Evolutionary conservation across 495 filamentous ascomycete genomes (phyloP).

Genomic region (Aspergillus hancockii): DNA sequence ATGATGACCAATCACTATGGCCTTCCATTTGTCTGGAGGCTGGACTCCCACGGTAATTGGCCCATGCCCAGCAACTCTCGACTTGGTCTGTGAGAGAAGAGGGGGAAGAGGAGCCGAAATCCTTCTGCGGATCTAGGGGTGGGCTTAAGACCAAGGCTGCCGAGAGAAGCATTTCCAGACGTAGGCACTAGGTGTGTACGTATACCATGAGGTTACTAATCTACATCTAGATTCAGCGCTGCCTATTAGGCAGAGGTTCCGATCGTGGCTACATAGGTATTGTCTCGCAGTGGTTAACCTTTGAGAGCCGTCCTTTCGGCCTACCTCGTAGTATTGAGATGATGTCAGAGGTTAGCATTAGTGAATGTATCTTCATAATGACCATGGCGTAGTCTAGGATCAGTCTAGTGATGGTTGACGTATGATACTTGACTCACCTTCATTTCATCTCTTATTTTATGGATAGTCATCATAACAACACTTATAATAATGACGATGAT

Average conservation of each 20-base stretch:
- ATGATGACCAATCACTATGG: slow-evolving; percentile 17
- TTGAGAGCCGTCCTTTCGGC: not conserved
- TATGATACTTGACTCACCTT: not conserved
- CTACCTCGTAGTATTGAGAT: not conserved
- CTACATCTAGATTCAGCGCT: not conserved
- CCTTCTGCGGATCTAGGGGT: not conserved
- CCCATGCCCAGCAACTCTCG: not conserved
- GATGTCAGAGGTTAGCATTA: not conserved
- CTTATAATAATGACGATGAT: too few relatives aligned
- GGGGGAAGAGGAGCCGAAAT: not conserved
- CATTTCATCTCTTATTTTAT: not conserved
- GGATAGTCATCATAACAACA: not conserved
- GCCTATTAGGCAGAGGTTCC: not conserved
- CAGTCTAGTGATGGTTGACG: not conserved
- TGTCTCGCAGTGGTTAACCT: not conserved
- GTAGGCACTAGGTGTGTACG: not conserved
- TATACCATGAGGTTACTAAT: not conserved
- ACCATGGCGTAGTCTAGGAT: not conserved
- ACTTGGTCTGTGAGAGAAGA: not conserved
- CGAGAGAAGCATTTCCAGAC: not conserved
- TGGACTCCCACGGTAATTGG: slow-evolving; percentile 14
- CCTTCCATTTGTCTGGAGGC: slow-evolving; percentile 6
- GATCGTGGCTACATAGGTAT: not conserved
- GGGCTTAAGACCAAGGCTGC: not conserved
- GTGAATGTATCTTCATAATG: not conserved